Percentiles rank a stretch among this genome's conserved stretches.
These are phyloP conservation scores for Sequoiadendron giganteum DNA, from an alignment of 75 land plant species.

Conservation along the genomic window DNA sequence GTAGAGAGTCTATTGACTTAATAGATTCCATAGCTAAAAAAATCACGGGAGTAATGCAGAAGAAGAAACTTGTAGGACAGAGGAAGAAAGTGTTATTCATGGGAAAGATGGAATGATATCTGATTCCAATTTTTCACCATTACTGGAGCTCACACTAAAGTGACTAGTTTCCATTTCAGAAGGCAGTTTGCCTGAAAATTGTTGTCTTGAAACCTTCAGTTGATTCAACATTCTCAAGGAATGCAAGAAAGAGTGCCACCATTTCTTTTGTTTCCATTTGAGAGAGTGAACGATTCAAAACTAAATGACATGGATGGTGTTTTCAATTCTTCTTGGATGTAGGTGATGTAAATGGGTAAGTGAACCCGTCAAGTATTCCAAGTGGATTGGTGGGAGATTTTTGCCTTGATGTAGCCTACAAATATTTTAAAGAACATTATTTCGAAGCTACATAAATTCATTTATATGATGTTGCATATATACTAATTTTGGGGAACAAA, in stretches of 20 bases:
- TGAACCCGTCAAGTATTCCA: too few species aligned
- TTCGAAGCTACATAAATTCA: too few species aligned
- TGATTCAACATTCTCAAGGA: slow-evolving; percentile 61
- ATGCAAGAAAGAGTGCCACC: slow-evolving; percentile 16
- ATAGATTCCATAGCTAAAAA: slow-evolving; percentile 30
- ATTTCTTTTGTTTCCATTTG: slow-evolving; percentile 1
- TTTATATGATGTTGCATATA: too few species aligned
- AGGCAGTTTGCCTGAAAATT: slow-evolving; percentile 16
- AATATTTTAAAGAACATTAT: too few species aligned
- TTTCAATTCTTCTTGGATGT: too few species aligned
- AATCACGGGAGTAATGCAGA: background rate
- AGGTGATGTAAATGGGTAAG: too few species aligned
- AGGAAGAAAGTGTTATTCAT: background rate
- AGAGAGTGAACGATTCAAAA: background rate
- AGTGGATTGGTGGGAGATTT: too few species aligned
- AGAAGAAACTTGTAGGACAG: background rate
- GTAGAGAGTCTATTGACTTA: slow-evolving; percentile 40
- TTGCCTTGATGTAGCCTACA: too few species aligned
- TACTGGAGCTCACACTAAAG: slow-evolving; percentile 48
- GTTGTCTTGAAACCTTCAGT: slow-evolving; percentile 36
- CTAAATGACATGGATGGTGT: background rate
- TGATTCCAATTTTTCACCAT: slow-evolving; percentile 21
- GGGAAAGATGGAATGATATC: slow-evolving; percentile 14
- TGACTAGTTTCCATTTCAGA: slow-evolving; percentile 18
- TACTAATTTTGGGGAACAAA: too few species aligned